Evolutionary conservation across 2,329 filamentous ascomycete genomes (phyloP).

Genomic region (Botrytis sinoallii): DNA sequence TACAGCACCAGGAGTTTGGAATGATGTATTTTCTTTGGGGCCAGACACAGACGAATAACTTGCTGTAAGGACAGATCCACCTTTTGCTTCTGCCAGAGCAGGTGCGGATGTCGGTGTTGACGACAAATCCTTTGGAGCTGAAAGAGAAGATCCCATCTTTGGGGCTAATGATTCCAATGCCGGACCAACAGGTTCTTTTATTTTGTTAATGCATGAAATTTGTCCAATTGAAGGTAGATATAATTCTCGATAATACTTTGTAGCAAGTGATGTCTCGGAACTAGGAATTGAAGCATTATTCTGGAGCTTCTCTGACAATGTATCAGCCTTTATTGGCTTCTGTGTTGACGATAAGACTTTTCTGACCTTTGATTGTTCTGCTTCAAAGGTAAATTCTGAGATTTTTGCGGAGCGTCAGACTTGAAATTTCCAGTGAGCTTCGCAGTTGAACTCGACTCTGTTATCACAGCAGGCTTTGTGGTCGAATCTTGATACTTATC

Average conservation of each 20-base stretch:
- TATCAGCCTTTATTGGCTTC: neutral
- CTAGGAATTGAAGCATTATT: neutral
- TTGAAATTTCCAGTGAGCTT: neutral
- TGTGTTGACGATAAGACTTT: neutral
- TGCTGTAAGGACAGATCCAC: neutral
- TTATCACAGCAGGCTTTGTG: neutral
- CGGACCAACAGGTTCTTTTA: neutral
- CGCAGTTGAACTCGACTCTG: neutral
- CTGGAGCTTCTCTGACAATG: neutral
- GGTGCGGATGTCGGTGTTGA: neutral
- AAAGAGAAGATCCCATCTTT: neutral
- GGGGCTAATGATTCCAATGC: neutral
- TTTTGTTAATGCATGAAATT: neutral
- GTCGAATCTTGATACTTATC: neutral
- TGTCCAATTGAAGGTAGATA: slow-evolving; percentile 1
- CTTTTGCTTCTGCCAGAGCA: neutral
- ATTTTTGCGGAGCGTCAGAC: neutral
- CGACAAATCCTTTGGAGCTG: neutral
- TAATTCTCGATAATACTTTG: slow-evolving; percentile 1
- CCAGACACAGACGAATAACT: neutral
- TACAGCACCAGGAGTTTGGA: slow-evolving; percentile 2
- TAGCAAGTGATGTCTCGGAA: neutral
- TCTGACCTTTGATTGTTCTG: neutral
- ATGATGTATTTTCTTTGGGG: neutral
- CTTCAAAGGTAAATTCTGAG: neutral